Conservation (phyloP, 164 flowering plant species). For the Chimonanthus salicifolius region DNA sequence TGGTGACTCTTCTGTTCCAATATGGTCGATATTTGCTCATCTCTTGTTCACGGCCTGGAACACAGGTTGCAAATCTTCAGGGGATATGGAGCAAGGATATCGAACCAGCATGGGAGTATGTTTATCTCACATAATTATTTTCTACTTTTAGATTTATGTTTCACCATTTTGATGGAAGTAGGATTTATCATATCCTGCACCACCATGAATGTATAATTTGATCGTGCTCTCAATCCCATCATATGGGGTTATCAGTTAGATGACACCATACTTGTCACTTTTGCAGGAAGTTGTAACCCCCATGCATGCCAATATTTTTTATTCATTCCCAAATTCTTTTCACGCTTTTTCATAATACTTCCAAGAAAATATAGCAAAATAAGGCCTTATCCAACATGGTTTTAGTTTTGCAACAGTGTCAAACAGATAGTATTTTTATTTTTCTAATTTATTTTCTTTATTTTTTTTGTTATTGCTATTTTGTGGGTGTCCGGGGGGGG, state of each 20-base stretch:
- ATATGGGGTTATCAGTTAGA: background rate
- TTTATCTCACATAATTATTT: constrained; percentile 3
- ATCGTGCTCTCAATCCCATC: background rate
- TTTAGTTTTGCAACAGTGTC: no score
- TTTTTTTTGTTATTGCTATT: no score
- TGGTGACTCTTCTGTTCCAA: constrained; percentile 87
- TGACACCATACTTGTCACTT: background rate
- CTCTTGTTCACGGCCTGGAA: constrained; percentile 88
- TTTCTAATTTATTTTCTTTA: no score
- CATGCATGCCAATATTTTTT: background rate
- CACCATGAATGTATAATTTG: background rate
- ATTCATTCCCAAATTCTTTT: background rate
- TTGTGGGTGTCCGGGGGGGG: no score
- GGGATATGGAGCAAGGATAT: constrained; percentile 90
- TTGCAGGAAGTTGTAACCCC: no score
- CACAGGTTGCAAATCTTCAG: constrained; percentile 83
- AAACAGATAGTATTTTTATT: no score
- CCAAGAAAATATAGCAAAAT: background rate
- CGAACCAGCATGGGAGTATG: constrained; percentile 96
- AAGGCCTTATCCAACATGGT: background rate
- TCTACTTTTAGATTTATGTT: background rate
- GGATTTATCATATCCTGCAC: background rate
- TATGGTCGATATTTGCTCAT: constrained; percentile 91
- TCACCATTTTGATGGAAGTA: background rate
- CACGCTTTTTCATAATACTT: background rate